Evolutionary conservation across 805 yeast species (phyloP).

Genomic region (Saccharomyces kudriavzevii): DNA sequence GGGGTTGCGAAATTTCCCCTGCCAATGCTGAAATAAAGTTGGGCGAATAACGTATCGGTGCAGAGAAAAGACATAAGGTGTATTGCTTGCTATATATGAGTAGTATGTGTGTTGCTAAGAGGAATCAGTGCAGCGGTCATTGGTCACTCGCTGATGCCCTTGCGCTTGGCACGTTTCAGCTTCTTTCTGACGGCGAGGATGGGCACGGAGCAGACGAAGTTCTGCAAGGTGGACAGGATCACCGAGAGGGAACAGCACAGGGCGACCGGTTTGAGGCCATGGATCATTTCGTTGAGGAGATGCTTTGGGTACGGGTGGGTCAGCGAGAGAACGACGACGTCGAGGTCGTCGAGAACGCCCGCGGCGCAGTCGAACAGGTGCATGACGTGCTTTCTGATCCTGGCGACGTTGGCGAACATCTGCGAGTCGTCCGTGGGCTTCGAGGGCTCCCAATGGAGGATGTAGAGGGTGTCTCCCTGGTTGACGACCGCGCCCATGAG

Average conservation of each 20-base stretch:
- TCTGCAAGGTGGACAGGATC: conserved; percentile 23
- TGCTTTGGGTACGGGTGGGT: conserved; percentile 35
- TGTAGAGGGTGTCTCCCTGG: conserved; percentile 73
- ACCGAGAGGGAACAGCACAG: conserved; percentile 25
- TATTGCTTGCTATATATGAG: background rate
- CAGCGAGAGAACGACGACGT: conserved; percentile 30
- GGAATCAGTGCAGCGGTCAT: background rate
- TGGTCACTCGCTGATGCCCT: conserved; percentile 20
- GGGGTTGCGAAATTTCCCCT: background rate
- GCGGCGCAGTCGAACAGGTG: conserved; percentile 26
- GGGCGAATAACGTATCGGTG: background rate
- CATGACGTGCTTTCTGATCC: conserved; percentile 13
- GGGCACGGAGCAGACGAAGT: conserved; percentile 29
- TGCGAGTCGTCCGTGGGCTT: conserved; percentile 3
- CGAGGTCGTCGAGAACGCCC: conserved; percentile 20
- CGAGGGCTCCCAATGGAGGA: conserved; percentile 36
- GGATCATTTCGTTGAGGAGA: conserved; percentile 31
- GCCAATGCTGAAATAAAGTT: background rate
- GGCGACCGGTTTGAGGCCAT: conserved; percentile 29
- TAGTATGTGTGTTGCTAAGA: background rate
- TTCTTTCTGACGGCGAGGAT: conserved; percentile 28
- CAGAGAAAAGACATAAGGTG: background rate
- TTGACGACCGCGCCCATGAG: conserved; percentile 76
- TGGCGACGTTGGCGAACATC: conserved; percentile 12
- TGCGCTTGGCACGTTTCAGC: conserved; percentile 23